Conservation (phyloP, 169 alveolate species). For the Eimeria zaria region DNA sequence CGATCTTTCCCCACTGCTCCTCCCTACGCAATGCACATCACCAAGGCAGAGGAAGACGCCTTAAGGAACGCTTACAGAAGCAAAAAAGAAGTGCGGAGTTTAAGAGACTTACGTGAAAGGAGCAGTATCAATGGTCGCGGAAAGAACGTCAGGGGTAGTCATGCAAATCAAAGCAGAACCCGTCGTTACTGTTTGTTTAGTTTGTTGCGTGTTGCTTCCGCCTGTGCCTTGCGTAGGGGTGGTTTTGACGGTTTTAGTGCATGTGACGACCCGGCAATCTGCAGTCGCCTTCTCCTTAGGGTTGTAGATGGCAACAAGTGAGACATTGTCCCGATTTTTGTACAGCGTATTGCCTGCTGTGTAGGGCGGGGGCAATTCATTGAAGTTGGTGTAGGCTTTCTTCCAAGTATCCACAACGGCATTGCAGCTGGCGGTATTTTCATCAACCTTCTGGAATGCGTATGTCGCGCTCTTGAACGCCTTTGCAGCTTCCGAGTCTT, state of each 20-base stretch:
- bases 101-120: constrained; percentile 11
- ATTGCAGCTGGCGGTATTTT: neutral
- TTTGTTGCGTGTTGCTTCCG: neutral
- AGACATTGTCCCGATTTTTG: neutral
- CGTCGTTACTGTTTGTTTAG: neutral
- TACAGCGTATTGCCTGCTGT: neutral
- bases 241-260: neutral
- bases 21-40: neutral
- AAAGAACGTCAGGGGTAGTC: constrained; percentile 23
- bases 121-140: neutral
- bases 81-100: neutral
- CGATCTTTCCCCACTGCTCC: constrained; percentile 9
- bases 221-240: no score
- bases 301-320: constrained; percentile 41
- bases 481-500: no score
- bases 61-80: neutral
- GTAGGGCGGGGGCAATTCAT: constrained; percentile 7
- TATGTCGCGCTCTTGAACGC: constrained; percentile 2
- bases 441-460: neutral
- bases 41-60: neutral
- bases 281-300: neutral
- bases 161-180: constrained; percentile 8
- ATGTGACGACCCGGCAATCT: constrained; percentile 8
- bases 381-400: constrained; percentile 19
- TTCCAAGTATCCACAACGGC: neutral